These are phyloP conservation scores for Axilococcus clingmanii DNA, from an alignment of 139 green algal species.

Conservation along the genomic window DNA sequence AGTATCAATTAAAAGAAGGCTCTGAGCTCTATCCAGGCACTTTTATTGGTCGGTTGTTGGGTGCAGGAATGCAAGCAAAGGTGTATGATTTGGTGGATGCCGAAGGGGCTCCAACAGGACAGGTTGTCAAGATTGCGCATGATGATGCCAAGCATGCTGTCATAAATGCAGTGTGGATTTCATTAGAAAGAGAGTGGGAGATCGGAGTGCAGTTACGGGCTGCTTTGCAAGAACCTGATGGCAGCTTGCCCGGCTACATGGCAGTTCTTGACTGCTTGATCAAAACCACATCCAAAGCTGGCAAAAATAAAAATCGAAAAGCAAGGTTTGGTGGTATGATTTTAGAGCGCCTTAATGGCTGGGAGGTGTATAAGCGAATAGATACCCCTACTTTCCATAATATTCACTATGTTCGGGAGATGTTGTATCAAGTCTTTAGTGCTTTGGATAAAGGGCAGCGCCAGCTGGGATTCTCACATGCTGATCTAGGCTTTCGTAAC, in stretches of 20 bases:
- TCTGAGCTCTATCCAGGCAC: too few species aligned
- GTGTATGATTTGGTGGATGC: slow-evolving; percentile 17
- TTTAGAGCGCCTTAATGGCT: slow-evolving; percentile 24
- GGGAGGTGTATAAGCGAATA: slow-evolving; percentile 15
- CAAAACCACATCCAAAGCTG: too few species aligned
- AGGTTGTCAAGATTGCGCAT: slow-evolving; percentile 27
- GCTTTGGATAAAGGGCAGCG: slow-evolving; percentile 28
- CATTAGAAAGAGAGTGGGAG: slow-evolving; percentile 13
- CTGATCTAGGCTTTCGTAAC: slow-evolving; percentile 29
- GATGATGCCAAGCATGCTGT: slow-evolving; percentile 19
- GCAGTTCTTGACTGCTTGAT: slow-evolving; percentile 24
- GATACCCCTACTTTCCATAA: slow-evolving; percentile 23
- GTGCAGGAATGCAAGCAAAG: slow-evolving; percentile 21
- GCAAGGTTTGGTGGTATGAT: slow-evolving; percentile 17
- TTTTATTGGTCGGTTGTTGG: slow-evolving; percentile 10
- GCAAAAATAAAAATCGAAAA: not conserved
- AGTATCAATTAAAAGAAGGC: too few species aligned
- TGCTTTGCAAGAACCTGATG: slow-evolving; percentile 15
- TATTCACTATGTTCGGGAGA: slow-evolving; percentile 28
- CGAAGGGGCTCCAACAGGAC: slow-evolving; percentile 12
- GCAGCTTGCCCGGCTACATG: slow-evolving; percentile 23
- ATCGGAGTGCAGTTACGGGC: slow-evolving; percentile 19
- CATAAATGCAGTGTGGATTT: slow-evolving; percentile 6
- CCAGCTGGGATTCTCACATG: slow-evolving; percentile 29
- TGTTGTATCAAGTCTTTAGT: slow-evolving; percentile 31